Percentiles rank a stretch among this genome's conserved stretches.
These are phyloP conservation scores for Candida verbasci DNA, from an alignment of 805 yeast genomes.

Conservation along the genomic window DNA sequence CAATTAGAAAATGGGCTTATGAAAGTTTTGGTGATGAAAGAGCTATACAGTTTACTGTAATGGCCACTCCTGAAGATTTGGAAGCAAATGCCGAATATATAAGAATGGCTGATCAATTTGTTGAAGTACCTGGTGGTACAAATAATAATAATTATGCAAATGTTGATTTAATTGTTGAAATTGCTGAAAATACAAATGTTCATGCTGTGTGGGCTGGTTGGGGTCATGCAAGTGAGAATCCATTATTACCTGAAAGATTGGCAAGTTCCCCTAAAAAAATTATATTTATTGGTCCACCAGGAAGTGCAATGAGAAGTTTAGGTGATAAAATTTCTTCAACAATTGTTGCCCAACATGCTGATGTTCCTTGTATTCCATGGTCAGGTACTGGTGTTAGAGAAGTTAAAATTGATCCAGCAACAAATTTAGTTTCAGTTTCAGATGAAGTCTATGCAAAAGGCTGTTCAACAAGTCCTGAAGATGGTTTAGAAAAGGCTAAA, in stretches of 20 bases:
- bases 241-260: constrained; percentile 84
- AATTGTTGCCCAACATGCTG: constrained; percentile 97
- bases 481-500: constrained; percentile 82
- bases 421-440: constrained; percentile 84
- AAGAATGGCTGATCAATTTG: constrained; percentile 98
- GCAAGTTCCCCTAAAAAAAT: constrained; percentile 91
- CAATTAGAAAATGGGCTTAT: constrained; percentile 98
- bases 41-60: constrained; percentile 89
- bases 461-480: constrained; percentile 80
- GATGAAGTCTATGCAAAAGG: constrained; percentile 84
- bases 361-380: constrained; percentile 99
- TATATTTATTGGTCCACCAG: constrained; percentile 97
- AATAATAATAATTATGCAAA: constrained; percentile 98
- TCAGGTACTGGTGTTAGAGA: constrained; percentile 95
- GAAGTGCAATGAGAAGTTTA: constrained; percentile 97
- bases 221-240: constrained; percentile 99
- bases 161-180: constrained; percentile 93
- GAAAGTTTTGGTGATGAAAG: constrained; percentile 97
- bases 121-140: constrained; percentile 99
- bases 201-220: constrained; percentile 99
- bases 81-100: constrained; percentile 96
- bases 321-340: constrained; percentile 98
- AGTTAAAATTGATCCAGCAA: constrained; percentile 61
- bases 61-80: constrained; percentile 99
- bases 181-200: constrained; percentile 93